Evolutionary conservation across 2,329 filamentous ascomycete species (phyloP).

Genomic region (Mollisia scopiformis): DNA sequence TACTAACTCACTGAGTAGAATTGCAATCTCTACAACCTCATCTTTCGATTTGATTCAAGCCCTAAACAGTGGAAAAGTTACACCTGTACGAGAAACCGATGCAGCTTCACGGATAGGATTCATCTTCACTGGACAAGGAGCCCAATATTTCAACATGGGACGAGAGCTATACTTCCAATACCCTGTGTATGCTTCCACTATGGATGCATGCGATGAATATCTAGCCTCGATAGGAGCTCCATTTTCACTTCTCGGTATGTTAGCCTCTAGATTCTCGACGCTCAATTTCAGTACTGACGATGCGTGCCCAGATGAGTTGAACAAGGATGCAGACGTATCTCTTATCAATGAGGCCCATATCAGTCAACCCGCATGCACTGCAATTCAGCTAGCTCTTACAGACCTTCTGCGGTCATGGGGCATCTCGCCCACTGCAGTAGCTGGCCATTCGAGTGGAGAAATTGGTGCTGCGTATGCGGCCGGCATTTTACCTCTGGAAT

Average conservation of each 20-base stretch:
- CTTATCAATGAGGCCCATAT: slow-evolving; percentile 26
- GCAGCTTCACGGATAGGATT: slow-evolving; percentile 25
- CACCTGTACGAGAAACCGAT: slow-evolving; percentile 27
- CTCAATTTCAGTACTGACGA: too few species aligned
- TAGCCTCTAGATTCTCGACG: too few species aligned
- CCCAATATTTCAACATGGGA: slow-evolving; percentile 33
- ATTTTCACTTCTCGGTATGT: slow-evolving; percentile 29
- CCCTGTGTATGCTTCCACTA: slow-evolving; percentile 25
- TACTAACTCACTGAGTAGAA: too few species aligned
- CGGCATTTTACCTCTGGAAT: slow-evolving; percentile 27
- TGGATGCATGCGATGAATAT: slow-evolving; percentile 36
- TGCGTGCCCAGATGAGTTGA: slow-evolving; percentile 24
- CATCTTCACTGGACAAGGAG: slow-evolving; percentile 34
- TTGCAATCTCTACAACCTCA: slow-evolving; percentile 28
- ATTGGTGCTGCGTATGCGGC: slow-evolving; percentile 43
- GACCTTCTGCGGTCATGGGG: slow-evolving; percentile 30
- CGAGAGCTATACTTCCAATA: slow-evolving; percentile 29
- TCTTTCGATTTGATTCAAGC: slow-evolving; percentile 33
- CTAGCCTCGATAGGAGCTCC: slow-evolving; percentile 31
- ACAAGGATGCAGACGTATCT: slow-evolving; percentile 8
- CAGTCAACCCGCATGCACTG: slow-evolving; percentile 31
- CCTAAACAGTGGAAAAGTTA: slow-evolving; percentile 37
- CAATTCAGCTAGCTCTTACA: slow-evolving; percentile 35
- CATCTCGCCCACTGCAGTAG: slow-evolving; percentile 28
- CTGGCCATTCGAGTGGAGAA: slow-evolving; percentile 38